Base-by-base conservation (phyloP, 352 stramenopile species). In the Thraustochytrium striatum region DNA sequence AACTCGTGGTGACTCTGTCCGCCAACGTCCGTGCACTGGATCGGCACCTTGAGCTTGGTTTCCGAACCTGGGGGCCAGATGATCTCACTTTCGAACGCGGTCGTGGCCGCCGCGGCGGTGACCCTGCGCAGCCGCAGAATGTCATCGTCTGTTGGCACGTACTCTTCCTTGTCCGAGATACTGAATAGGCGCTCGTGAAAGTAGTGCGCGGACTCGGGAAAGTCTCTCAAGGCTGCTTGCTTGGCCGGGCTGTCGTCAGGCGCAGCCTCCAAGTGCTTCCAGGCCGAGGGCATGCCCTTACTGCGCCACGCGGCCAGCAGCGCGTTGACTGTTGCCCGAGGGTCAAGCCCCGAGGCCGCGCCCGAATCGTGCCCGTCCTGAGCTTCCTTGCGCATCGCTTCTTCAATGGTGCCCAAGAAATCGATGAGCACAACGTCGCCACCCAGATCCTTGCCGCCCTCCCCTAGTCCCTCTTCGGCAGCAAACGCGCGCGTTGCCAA, bases 1-100 rank as follows among this genome's bases (percentile, higher is more conserved):
- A 43, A 75, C 65, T 75, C 65, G 50, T 75, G 65, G 3, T 75
- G 65, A 19, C 21, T n/a, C 65, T 75, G 65, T 2, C 65, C 65
- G 3, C 65, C 65, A 2, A 75, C 65, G 38, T 75, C 65, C 16
- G 25, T 43, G 65, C 65, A 75, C 30, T 75, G n/a, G 7, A 75
- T 41, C 3, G 52, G 52, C 5, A 75, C 5, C 3, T 28, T n/a
- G 7, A 30, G 30, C 16, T 39, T 38, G 5, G 39, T 39, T 5
- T 25, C 30, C 13, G 44, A 52, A 25, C 41, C 41, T 75, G 65
- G 65, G 3, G 65, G 65, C 65, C 65, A 75, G 5, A 65, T 32
- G 21, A 70, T 13, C 9, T 41, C 7, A 5, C 13, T 28, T 2
- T 33, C 3, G 65, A 75, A 75, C 3, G 19, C 9, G 13, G 65